phyloP scores from a whole-genome alignment of 345 rosid genomes.

The Cardamine resedifolia region DNA sequence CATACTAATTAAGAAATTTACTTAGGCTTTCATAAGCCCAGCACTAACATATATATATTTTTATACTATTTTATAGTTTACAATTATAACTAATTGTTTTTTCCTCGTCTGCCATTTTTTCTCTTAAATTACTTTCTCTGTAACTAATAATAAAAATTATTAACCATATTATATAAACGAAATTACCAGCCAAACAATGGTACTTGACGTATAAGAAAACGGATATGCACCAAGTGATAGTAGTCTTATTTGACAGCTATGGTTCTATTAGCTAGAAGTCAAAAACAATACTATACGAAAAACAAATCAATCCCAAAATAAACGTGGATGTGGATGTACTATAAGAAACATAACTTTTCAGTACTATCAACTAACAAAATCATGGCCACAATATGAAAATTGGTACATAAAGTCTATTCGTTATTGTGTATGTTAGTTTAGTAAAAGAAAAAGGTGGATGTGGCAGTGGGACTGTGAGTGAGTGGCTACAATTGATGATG shows the following conservation, averaged over 20 bases:
- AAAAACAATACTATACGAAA: neutral
- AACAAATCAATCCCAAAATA: neutral
- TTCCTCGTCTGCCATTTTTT: no score
- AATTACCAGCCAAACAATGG: neutral
- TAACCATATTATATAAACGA: no score
- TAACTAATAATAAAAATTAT: no score
- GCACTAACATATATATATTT: no score
- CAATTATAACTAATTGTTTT: no score
- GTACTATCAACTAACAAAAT: neutral
- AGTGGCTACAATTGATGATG: slow-evolving; percentile 1
- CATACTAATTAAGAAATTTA: no score
- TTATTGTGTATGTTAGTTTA: neutral
- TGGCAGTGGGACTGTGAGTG: neutral
- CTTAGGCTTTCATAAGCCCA: no score
- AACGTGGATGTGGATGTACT: neutral
- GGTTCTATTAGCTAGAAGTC: neutral
- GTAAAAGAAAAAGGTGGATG: neutral
- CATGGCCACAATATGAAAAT: slow-evolving; percentile 1
- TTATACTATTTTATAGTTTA: no score
- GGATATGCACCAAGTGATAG: neutral
- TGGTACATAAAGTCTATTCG: neutral
- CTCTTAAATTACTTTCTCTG: no score
- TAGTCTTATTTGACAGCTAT: neutral
- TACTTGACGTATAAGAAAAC: neutral
- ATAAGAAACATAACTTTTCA: neutral